phyloP scores from a whole-genome alignment of 306 rosid species.

The Gastrolobium bilobum region DNA sequence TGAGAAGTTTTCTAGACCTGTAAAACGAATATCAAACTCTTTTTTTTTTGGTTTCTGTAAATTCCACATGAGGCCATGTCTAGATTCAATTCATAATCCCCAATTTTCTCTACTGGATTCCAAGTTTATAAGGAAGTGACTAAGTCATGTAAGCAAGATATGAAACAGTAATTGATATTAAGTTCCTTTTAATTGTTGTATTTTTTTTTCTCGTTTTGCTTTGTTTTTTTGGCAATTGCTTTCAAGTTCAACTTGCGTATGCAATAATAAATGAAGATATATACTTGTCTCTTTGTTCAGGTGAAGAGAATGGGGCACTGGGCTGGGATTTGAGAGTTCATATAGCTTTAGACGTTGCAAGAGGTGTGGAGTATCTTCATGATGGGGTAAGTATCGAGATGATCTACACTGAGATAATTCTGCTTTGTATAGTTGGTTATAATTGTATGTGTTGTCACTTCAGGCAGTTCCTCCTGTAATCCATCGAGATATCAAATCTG shows the following conservation, averaged over 20 bases:
- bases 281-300: slow-evolving; percentile 54
- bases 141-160: slow-evolving; percentile 5
- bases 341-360: slow-evolving; percentile 88
- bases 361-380: slow-evolving; percentile 99
- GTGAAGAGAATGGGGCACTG: slow-evolving; percentile 67
- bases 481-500: slow-evolving; percentile 93
- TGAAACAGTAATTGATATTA: slow-evolving; percentile 3
- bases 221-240: background rate
- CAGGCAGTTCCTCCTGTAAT: slow-evolving; percentile 99
- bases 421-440: slow-evolving; percentile 32
- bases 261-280: background rate
- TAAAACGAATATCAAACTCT: background rate
- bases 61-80: background rate
- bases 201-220: background rate
- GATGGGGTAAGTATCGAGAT: slow-evolving; percentile 80
- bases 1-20: background rate
- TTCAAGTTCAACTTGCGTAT: slow-evolving; percentile 27
- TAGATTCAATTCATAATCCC: background rate
- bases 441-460: slow-evolving; percentile 27
- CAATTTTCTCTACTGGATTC: background rate
- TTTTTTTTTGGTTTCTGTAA: background rate
- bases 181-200: background rate
- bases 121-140: background rate
- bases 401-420: slow-evolving; percentile 34
- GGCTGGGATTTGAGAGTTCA: slow-evolving; percentile 93